These are phyloP conservation scores for Tothia fuscella DNA, from an alignment of 2,329 filamentous ascomycete species.

Conservation along the genomic window DNA sequence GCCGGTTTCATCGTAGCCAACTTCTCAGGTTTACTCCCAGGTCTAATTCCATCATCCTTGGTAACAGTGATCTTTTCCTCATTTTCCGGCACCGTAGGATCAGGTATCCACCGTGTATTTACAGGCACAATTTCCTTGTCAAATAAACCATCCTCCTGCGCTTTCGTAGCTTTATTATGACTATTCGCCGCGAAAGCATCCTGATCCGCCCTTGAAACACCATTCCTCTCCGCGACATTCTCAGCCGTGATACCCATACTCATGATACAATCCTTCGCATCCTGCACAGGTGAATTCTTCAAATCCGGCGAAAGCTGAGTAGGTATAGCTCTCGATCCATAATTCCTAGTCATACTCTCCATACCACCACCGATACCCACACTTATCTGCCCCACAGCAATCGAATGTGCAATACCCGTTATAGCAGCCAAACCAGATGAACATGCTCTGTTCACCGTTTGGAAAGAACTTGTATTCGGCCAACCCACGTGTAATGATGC, in stretches of 20 bases:
- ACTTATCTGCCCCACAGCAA: slow-evolving; percentile 60
- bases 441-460: slow-evolving; percentile 84
- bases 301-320: slow-evolving; percentile 67
- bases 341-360: slow-evolving; percentile 95
- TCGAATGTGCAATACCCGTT: slow-evolving; percentile 59
- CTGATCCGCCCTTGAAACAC: slow-evolving; percentile 62
- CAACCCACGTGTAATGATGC: slow-evolving; percentile 76
- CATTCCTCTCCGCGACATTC: slow-evolving; percentile 72
- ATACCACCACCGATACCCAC: slow-evolving; percentile 76
- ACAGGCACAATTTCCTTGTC: slow-evolving; percentile 72
- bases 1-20: slow-evolving; percentile 75
- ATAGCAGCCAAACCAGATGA: slow-evolving; percentile 67
- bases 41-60: slow-evolving; percentile 73
- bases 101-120: slow-evolving; percentile 54
- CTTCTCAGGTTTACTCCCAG: slow-evolving; percentile 54
- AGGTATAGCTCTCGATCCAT: slow-evolving; percentile 74
- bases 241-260: slow-evolving; percentile 84
- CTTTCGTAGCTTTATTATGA: slow-evolving; percentile 60
- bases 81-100: slow-evolving; percentile 40
- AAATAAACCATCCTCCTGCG: slow-evolving; percentile 58
- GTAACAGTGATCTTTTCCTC: slow-evolving; percentile 53
- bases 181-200: slow-evolving; percentile 69
- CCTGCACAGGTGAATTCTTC: slow-evolving; percentile 48
- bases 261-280: slow-evolving; percentile 82
- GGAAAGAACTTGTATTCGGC: slow-evolving; percentile 58